A percentile compares a stretch with the other conserved stretches of the same genome.
Evolutionary conservation across 2,329 filamentous ascomycete genomes (phyloP).

Genomic region (Paecilomyces variotii): DNA sequence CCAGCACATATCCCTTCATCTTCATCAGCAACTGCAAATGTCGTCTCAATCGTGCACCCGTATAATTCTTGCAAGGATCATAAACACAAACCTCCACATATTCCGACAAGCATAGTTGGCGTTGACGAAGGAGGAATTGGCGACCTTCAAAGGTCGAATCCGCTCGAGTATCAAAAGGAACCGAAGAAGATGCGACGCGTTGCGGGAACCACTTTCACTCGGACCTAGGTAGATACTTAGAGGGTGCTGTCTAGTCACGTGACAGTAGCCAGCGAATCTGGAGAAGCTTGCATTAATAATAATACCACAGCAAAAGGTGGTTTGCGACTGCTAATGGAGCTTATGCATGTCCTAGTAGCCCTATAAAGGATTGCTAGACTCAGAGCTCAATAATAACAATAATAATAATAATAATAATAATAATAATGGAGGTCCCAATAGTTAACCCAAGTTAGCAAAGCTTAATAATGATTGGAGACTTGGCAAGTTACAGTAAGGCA

Average conservation of each 20-base stretch:
- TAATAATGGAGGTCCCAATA: background rate
- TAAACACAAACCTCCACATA: slow-evolving; percentile 39
- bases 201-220: background rate
- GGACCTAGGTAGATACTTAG: background rate
- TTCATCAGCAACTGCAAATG: slow-evolving; percentile 5
- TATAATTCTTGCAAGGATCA: background rate
- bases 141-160: background rate
- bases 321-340: background rate
- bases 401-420: too few species aligned
- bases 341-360: background rate
- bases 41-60: background rate
- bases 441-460: background rate
- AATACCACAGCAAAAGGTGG: background rate
- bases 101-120: slow-evolving; percentile 46
- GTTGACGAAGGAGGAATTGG: background rate
- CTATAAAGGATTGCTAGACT: background rate
- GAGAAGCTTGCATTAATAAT: background rate
- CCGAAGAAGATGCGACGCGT: background rate
- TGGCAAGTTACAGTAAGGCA: background rate
- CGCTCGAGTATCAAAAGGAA: background rate
- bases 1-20: slow-evolving; percentile 78
- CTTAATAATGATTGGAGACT: background rate
- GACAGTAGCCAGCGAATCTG: background rate
- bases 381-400: background rate
- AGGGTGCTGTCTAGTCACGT: background rate